These are phyloP conservation scores for Diaporthe citri DNA, from an alignment of 2,329 filamentous ascomycete species.

Conservation along the genomic window DNA sequence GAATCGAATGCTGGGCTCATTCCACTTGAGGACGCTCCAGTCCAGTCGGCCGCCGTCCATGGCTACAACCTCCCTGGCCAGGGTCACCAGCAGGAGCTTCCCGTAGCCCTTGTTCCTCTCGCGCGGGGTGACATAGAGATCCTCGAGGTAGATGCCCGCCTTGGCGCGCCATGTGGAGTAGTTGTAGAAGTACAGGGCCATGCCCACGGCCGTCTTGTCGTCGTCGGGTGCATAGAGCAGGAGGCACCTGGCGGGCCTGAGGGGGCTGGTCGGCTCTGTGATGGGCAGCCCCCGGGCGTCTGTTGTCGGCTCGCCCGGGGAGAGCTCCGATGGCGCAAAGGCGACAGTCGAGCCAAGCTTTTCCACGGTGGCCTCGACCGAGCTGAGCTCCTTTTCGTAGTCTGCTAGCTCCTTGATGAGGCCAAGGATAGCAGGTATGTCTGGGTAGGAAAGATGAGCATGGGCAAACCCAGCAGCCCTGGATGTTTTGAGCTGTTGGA, in stretches of 20 bases:
- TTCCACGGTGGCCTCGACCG: slow-evolving; percentile 83
- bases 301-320: slow-evolving; percentile 50
- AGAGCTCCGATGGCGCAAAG: slow-evolving; percentile 70
- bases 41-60: slow-evolving; percentile 83
- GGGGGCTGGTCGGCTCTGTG: slow-evolving; percentile 67
- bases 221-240: slow-evolving; percentile 67
- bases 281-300: slow-evolving; percentile 51
- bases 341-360: slow-evolving; percentile 81
- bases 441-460: slow-evolving; percentile 57
- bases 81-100: slow-evolving; percentile 76
- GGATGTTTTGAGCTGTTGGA: slow-evolving; percentile 29
- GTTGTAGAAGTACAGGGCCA: slow-evolving; percentile 95
- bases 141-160: slow-evolving; percentile 92
- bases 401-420: slow-evolving; percentile 88
- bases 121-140: slow-evolving; percentile 82
- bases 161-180: slow-evolving; percentile 94
- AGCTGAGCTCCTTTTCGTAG: slow-evolving; percentile 83
- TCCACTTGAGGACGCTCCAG: slow-evolving; percentile 95
- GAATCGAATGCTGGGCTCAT: slow-evolving; percentile 89
- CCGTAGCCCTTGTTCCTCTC: slow-evolving; percentile 85
- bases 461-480: not conserved
- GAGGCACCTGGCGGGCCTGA: slow-evolving; percentile 80
- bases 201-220: slow-evolving; percentile 69
- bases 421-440: slow-evolving; percentile 83
- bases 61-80: slow-evolving; percentile 83